Percentiles rank a stretch among this genome's conserved stretches.
Evolutionary conservation across 768 basidiomycete species (phyloP).

Genomic region (Mycena haematopus): DNA sequence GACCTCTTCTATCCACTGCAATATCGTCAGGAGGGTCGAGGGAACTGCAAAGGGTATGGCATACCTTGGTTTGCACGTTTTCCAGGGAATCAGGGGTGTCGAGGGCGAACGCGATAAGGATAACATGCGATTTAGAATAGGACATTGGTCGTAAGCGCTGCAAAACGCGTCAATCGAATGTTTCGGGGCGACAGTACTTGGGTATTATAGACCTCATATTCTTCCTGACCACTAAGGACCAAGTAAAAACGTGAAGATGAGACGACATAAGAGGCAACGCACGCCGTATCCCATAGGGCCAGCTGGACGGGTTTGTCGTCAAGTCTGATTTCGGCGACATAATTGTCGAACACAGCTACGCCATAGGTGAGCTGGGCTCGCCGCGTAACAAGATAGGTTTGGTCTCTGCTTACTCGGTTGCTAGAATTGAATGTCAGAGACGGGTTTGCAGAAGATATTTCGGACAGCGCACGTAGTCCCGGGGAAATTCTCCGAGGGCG

Average conservation of each 20-base stretch:
- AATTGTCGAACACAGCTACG: constrained; percentile 96
- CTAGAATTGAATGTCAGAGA: constrained; percentile 39
- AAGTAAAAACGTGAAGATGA: constrained; percentile 26
- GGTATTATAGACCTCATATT: constrained; percentile 79
- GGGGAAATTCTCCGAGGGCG: constrained; percentile 92
- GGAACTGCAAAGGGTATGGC: no score
- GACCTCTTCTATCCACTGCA: constrained; percentile 98
- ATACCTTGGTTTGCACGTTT: constrained; percentile 91
- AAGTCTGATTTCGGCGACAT: constrained; percentile 96
- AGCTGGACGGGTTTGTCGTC: constrained; percentile 98
- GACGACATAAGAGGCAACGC: constrained; percentile 43
- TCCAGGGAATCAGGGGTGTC: constrained; percentile 97
- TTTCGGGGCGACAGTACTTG: constrained; percentile 16
- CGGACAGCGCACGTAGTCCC: constrained; percentile 82
- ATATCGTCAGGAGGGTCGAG: constrained; percentile 17
- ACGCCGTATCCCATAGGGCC: constrained; percentile 99
- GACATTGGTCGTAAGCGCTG: constrained; percentile 95
- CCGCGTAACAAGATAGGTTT: constrained; percentile 20
- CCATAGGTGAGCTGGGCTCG: constrained; percentile 27
- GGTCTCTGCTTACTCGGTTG: constrained; percentile 59
- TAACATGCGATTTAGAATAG: constrained; percentile 98
- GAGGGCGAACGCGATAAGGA: constrained; percentile 95
- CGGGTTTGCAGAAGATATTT: constrained; percentile 14
- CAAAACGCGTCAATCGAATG: constrained; percentile 25
- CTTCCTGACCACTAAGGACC: constrained; percentile 87